Conservation (phyloP, 495 filamentous ascomycete species). For the Friedmanniomyces endolithicus region DNA sequence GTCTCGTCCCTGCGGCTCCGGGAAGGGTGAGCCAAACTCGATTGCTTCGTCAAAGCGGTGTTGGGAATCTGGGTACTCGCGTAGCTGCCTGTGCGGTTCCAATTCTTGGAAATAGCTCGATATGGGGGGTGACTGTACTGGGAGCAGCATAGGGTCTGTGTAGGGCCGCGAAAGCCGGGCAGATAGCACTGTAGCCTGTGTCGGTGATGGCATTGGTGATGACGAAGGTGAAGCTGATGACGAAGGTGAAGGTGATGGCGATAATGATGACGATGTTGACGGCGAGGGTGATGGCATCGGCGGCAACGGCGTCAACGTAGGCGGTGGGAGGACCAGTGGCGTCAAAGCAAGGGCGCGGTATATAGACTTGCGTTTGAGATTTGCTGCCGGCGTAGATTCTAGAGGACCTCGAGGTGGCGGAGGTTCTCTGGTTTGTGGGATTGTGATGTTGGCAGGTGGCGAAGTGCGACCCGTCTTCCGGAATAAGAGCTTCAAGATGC, state of each 20-base stretch:
- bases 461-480: background rate
- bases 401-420: background rate
- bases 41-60: constrained; percentile 94
- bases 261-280: no score
- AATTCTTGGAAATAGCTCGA: background rate
- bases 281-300: background rate
- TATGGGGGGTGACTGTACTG: background rate
- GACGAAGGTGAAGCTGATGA: no score
- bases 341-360: background rate
- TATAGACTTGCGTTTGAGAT: background rate
- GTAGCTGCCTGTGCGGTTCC: background rate
- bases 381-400: background rate
- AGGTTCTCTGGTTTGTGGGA: background rate
- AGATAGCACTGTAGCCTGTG: background rate
- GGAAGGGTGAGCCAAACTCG: constrained; percentile 65
- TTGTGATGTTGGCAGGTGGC: background rate
- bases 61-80: constrained; percentile 40
- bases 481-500: background rate
- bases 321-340: constrained; percentile 4
- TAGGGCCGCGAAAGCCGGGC: background rate
- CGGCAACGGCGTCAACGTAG: constrained; percentile 1
- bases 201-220: background rate
- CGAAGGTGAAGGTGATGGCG: no score
- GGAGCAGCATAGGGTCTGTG: background rate
- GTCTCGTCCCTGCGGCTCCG: background rate